These are phyloP conservation scores for Serpula lacrymans DNA, from an alignment of 768 basidiomycete species.

Conservation along the genomic window DNA sequence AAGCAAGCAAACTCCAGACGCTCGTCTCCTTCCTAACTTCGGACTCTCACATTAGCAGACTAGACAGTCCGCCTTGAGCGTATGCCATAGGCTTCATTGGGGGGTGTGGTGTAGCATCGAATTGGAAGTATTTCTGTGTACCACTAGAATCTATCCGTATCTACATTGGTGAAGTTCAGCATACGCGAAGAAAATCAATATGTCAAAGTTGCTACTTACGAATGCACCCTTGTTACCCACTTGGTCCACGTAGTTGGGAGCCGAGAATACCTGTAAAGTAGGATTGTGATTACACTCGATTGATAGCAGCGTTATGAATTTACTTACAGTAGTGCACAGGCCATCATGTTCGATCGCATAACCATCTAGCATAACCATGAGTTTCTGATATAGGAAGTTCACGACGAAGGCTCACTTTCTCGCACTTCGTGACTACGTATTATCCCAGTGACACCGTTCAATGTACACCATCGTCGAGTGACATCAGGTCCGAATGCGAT, in stretches of 20 bases:
- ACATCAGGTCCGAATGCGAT: constrained; percentile 96
- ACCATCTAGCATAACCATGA: constrained; percentile 52
- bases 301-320: neutral
- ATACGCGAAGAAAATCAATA: constrained; percentile 1
- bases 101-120: constrained; percentile 85
- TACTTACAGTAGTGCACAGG: constrained; percentile 81
- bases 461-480: constrained; percentile 82
- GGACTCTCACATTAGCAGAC: constrained; percentile 59
- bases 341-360: constrained; percentile 96
- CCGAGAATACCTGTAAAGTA: constrained; percentile 72
- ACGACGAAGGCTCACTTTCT: constrained; percentile 51
- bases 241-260: constrained; percentile 94
- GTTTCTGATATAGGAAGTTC: neutral
- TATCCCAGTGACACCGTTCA: constrained; percentile 83
- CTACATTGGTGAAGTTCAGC: constrained; percentile 32
- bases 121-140: constrained; percentile 70
- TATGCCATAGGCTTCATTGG: constrained; percentile 94
- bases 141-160: constrained; percentile 82
- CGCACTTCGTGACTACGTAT: constrained; percentile 97
- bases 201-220: constrained; percentile 42
- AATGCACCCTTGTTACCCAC: constrained; percentile 90
- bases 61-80: constrained; percentile 60
- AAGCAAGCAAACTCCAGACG: neutral
- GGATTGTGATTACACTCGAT: constrained; percentile 10
- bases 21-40: neutral